Evolutionary conservation across 352 stramenopile species (phyloP).

Genomic region (Salisapilia sapeloensis): DNA sequence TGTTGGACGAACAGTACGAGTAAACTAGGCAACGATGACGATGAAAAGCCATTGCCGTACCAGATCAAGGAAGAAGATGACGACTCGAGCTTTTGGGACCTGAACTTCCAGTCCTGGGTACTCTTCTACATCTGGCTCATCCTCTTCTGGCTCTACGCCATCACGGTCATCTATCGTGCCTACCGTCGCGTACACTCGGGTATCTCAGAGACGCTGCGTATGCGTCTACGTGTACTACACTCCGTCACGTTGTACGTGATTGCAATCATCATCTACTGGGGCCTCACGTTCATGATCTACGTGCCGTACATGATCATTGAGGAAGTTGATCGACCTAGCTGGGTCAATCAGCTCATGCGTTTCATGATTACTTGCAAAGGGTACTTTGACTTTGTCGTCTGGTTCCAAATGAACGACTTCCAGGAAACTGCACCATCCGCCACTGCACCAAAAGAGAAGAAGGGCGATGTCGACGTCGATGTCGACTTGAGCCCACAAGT

Average conservation of each 20-base stretch:
- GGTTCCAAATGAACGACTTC: conserved; percentile 82
- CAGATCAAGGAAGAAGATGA: conserved; percentile 7
- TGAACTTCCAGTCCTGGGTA: conserved; percentile 76
- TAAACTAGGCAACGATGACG: conserved; percentile 14
- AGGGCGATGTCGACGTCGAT: conserved; percentile 63
- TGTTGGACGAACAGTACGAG: conserved; percentile 68
- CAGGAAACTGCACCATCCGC: too few species aligned
- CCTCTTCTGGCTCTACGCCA: conserved; percentile 71
- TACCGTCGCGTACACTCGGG: conserved; percentile 66
- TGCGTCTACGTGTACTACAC: conserved; percentile 72
- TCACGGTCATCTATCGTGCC: conserved; percentile 72
- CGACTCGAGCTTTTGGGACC: conserved; percentile 60
- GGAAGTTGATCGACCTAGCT: conserved; percentile 15
- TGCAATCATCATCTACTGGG: conserved; percentile 85
- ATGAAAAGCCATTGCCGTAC: background rate
- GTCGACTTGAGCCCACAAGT: conserved; percentile 75
- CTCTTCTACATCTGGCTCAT: conserved; percentile 82
- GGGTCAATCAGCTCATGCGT: conserved; percentile 68
- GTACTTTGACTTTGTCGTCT: conserved; percentile 81
- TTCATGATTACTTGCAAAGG: conserved; percentile 85
- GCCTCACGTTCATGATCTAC: conserved; percentile 71
- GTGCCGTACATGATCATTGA: conserved; percentile 56
- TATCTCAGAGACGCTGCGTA: conserved; percentile 68
- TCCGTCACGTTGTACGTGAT: conserved; percentile 82
- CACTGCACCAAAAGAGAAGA: conserved; percentile 26